Evolutionary conservation across 2,329 filamentous ascomycete species (phyloP).

Genomic region (Xylaria arbuscula): DNA sequence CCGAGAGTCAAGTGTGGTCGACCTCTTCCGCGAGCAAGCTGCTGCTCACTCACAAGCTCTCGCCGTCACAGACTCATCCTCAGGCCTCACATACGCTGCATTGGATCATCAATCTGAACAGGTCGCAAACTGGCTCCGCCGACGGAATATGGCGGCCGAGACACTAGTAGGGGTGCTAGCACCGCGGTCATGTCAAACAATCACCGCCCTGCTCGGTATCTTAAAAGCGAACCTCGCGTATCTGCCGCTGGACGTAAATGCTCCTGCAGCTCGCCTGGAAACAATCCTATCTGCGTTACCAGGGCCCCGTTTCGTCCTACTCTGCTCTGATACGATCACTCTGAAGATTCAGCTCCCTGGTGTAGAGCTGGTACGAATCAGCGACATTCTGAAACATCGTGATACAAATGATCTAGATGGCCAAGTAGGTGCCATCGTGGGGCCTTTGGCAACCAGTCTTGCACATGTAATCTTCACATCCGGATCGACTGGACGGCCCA

Average conservation of each 20-base stretch:
- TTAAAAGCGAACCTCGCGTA: conserved; percentile 28
- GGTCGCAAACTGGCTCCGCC: conserved; percentile 24
- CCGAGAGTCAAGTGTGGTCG: conserved; percentile 25
- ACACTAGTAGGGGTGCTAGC: conserved; percentile 28
- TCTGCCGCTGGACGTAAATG: conserved; percentile 21
- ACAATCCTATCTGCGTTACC: conserved; percentile 22
- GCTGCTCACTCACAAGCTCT: conserved; percentile 8
- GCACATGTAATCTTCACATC: conserved; percentile 32
- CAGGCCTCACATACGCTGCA: conserved; percentile 29
- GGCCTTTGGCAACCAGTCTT: conserved; percentile 24
- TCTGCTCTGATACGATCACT: conserved; percentile 4
- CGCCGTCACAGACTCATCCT: conserved; percentile 27
- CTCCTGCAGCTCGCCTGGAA: conserved; percentile 17
- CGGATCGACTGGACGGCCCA: conserved; percentile 24
- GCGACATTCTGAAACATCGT: conserved; percentile 11
- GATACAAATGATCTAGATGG: conserved; percentile 13
- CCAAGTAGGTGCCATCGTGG: neutral
- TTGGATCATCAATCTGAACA: conserved; percentile 28
- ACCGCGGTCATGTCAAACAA: conserved; percentile 29
- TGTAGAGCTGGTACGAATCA: conserved; percentile 20
- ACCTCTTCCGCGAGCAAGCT: conserved; percentile 31
- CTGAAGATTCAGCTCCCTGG: conserved; percentile 8
- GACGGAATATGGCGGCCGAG: conserved; percentile 27
- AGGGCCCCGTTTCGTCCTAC: conserved; percentile 6
- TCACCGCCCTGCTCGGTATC: conserved; percentile 24